Percentiles rank a stretch among this genome's conserved stretches.
Evolutionary conservation across 129 eudicot species (phyloP).

Genomic region (Arctium lappa): DNA sequence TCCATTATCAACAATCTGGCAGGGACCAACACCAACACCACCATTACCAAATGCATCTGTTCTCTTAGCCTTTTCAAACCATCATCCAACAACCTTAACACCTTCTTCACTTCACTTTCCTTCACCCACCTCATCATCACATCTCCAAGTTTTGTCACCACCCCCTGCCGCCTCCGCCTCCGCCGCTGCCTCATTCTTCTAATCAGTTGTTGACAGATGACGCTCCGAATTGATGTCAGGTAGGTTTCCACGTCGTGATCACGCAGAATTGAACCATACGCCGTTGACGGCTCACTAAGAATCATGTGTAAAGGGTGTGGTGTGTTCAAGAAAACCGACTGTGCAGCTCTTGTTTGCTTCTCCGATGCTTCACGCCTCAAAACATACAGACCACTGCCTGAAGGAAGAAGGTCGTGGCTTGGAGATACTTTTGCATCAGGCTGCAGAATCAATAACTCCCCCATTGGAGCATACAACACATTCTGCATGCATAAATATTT

Average conservation of each 20-base stretch:
- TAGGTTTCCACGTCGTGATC: constrained; percentile 84
- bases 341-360: constrained; percentile 60
- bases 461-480: constrained; percentile 72
- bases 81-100: constrained; percentile 33
- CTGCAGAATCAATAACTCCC: constrained; percentile 77
- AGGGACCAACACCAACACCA: constrained; percentile 40
- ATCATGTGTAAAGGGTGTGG: constrained; percentile 83
- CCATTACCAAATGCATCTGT: constrained; percentile 59
- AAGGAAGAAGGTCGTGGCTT: constrained; percentile 69
- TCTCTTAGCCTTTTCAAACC: constrained; percentile 58
- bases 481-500: constrained; percentile 37
- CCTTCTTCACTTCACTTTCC: constrained; percentile 33
- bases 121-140: constrained; percentile 22
- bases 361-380: constrained; percentile 38
- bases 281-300: constrained; percentile 50
- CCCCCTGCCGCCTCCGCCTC: constrained; percentile 58
- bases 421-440: constrained; percentile 78
- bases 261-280: constrained; percentile 65
- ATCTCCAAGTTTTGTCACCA: constrained; percentile 19
- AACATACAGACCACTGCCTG: constrained; percentile 72
- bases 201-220: constrained; percentile 69
- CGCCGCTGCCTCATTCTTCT: constrained; percentile 45
- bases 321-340: constrained; percentile 50
- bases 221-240: constrained; percentile 50
- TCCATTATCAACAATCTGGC: constrained; percentile 36